phyloP scores from a whole-genome alignment of 2,329 filamentous ascomycete species.

The Cucurbitaria berberidis region DNA sequence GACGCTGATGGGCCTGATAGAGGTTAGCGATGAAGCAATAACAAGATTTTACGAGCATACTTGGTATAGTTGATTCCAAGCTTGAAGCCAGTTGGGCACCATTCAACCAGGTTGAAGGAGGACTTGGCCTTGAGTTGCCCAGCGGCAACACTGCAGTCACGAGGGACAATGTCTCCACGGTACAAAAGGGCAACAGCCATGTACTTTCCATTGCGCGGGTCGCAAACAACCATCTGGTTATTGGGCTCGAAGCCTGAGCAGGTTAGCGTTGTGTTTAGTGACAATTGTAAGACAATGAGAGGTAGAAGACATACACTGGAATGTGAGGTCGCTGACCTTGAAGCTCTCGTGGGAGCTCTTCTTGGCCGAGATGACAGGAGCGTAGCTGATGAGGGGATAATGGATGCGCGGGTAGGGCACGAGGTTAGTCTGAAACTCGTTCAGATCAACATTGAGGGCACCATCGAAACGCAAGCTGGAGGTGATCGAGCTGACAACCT shows the following conservation, averaged over 20 bases:
- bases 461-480: slow-evolving; percentile 75
- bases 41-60: slow-evolving; percentile 22
- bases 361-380: slow-evolving; percentile 72
- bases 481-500: slow-evolving; percentile 77
- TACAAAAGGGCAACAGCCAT: slow-evolving; percentile 76
- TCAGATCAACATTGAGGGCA: slow-evolving; percentile 74
- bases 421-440: slow-evolving; percentile 80
- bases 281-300: neutral
- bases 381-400: slow-evolving; percentile 76
- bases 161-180: slow-evolving; percentile 73
- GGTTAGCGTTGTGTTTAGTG: slow-evolving; percentile 32
- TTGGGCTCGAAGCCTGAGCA: slow-evolving; percentile 72
- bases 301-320: slow-evolving; percentile 63
- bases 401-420: slow-evolving; percentile 76
- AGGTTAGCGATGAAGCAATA: slow-evolving; percentile 14
- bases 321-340: slow-evolving; percentile 79
- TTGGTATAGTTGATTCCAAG: slow-evolving; percentile 76
- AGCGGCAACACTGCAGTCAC: slow-evolving; percentile 71
- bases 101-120: slow-evolving; percentile 76
- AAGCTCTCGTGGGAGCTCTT: slow-evolving; percentile 88
- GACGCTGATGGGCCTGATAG: slow-evolving; percentile 87
- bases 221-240: slow-evolving; percentile 80
- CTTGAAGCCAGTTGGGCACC: slow-evolving; percentile 79
- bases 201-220: slow-evolving; percentile 77
- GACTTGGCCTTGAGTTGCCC: slow-evolving; percentile 72